A percentile compares a stretch with the other conserved stretches of the same genome.
Evolutionary conservation across 768 basidiomycete genomes (phyloP).

Genomic region (Trametopsis cervina): DNA sequence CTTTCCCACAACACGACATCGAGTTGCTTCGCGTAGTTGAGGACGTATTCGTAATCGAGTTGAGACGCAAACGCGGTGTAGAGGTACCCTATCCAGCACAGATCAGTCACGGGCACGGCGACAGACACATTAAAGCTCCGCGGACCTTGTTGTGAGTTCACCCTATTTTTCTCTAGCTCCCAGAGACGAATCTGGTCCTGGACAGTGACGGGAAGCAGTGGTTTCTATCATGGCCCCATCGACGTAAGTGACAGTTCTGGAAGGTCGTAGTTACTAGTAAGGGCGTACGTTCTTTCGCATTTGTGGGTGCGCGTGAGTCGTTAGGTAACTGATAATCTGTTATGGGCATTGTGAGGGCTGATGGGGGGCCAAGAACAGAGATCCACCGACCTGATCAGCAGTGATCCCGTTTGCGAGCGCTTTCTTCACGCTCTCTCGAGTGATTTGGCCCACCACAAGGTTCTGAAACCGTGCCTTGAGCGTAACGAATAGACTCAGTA

Average conservation of each 20-base stretch:
- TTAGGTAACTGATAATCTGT: slow-evolving; percentile 93
- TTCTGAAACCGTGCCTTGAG: slow-evolving; percentile 95
- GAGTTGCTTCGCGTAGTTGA: slow-evolving; percentile 78
- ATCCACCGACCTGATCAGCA: slow-evolving; percentile 88
- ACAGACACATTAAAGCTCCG: slow-evolving; percentile 1
- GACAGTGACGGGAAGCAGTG: slow-evolving; percentile 91
- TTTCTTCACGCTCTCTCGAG: slow-evolving; percentile 91
- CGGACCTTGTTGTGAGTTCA: slow-evolving; percentile 81
- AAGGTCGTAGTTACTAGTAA: background rate
- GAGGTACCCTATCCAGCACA: slow-evolving; percentile 56
- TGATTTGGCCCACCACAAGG: slow-evolving; percentile 92
- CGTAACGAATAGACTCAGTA: slow-evolving; percentile 88
- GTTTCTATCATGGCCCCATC: slow-evolving; percentile 57
- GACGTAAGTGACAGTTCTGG: background rate
- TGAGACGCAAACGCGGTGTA: slow-evolving; percentile 85
- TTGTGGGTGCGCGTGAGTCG: slow-evolving; percentile 93
- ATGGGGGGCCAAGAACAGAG: slow-evolving; percentile 6
- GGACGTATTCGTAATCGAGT: slow-evolving; percentile 82
- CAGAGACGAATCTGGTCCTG: slow-evolving; percentile 97
- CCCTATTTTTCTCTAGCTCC: slow-evolving; percentile 91
- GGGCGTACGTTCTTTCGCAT: slow-evolving; percentile 85
- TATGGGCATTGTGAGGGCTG: slow-evolving; percentile 5
- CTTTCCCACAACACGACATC: slow-evolving; percentile 84
- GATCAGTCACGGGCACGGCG: slow-evolving; percentile 10
- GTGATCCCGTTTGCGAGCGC: slow-evolving; percentile 94